These are phyloP conservation scores for Clonostachys chloroleuca DNA, from an alignment of 2,329 filamentous ascomycete genomes.

Conservation along the genomic window DNA sequence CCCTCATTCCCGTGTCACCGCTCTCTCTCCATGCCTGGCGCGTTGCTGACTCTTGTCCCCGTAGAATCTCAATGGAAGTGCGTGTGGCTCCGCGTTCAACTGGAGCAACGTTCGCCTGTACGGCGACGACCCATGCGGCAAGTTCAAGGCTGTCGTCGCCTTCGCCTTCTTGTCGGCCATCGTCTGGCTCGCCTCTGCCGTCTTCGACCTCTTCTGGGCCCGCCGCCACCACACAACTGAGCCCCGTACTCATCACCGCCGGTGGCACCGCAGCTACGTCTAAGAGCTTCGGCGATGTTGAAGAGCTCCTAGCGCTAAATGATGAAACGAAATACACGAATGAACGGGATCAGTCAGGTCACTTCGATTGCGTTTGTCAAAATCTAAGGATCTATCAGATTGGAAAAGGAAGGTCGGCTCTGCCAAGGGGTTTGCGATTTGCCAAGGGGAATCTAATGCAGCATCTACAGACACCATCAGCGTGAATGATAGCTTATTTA, in stretches of 20 bases:
- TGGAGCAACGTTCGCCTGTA: slow-evolving; percentile 51
- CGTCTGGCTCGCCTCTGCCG: slow-evolving; percentile 62
- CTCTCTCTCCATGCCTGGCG: not conserved
- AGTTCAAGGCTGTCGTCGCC: slow-evolving; percentile 67
- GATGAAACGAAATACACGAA: no score
- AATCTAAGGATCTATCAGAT: no score
- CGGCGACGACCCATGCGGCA: slow-evolving; percentile 51
- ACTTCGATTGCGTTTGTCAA: no score
- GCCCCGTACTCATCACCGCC: slow-evolving; percentile 20
- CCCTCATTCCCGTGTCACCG: not conserved
- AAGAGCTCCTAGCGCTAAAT: no score
- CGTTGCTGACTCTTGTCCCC: not conserved
- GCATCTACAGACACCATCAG: no score
- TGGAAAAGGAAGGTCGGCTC: no score
- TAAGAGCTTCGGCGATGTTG: slow-evolving; percentile 11
- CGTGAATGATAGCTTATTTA: no score
- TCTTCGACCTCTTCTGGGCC: slow-evolving; percentile 53
- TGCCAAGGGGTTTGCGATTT: no score
- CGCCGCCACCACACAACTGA: slow-evolving; percentile 29
- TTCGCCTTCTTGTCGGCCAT: slow-evolving; percentile 69
- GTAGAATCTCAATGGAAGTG: slow-evolving; percentile 31
- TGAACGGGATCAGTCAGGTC: no score
- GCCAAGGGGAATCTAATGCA: no score
- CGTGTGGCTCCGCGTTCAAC: slow-evolving; percentile 53
- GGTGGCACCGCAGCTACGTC: slow-evolving; percentile 38